Evolutionary conservation across 2,329 filamentous ascomycete genomes (phyloP).

Genomic region (Aspergillus sp.): DNA sequence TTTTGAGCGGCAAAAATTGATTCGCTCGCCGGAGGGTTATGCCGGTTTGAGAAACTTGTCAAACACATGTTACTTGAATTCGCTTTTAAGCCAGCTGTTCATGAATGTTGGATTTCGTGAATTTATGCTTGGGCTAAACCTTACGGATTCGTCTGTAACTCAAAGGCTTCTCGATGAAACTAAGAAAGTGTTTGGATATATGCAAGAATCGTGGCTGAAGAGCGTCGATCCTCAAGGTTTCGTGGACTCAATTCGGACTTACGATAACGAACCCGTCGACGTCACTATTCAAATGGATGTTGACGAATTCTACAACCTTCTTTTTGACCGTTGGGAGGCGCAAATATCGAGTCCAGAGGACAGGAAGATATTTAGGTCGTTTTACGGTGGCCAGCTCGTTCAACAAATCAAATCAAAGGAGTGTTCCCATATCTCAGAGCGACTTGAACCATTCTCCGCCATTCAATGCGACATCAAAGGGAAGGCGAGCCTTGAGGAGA

Average conservation of each 20-base stretch:
- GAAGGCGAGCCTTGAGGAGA: constrained; percentile 79
- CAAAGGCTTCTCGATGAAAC: constrained; percentile 75
- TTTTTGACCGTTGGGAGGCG: constrained; percentile 88
- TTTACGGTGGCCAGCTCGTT: constrained; percentile 88
- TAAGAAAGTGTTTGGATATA: constrained; percentile 75
- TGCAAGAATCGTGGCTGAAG: constrained; percentile 79
- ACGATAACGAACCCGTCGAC: constrained; percentile 80
- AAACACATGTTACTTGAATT: constrained; percentile 97
- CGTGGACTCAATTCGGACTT: constrained; percentile 75
- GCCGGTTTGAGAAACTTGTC: constrained; percentile 89
- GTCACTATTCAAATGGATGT: constrained; percentile 94
- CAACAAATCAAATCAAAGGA: constrained; percentile 96
- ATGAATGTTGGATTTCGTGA: constrained; percentile 88
- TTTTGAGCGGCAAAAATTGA: constrained; percentile 65
- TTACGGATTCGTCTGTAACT: constrained; percentile 55
- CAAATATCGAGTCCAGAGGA: constrained; percentile 69
- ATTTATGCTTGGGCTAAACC: constrained; percentile 71
- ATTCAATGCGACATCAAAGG: constrained; percentile 97
- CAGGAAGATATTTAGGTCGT: constrained; percentile 72
- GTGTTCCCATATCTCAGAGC: constrained; percentile 89
- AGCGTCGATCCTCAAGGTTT: constrained; percentile 72
- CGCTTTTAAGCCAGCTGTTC: constrained; percentile 88
- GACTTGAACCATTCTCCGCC: constrained; percentile 85
- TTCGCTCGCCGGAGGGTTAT: constrained; percentile 78
- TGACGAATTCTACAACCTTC: constrained; percentile 92